phyloP scores from a whole-genome alignment of 805 yeast genomes.

The Suhomyces sp. region DNA sequence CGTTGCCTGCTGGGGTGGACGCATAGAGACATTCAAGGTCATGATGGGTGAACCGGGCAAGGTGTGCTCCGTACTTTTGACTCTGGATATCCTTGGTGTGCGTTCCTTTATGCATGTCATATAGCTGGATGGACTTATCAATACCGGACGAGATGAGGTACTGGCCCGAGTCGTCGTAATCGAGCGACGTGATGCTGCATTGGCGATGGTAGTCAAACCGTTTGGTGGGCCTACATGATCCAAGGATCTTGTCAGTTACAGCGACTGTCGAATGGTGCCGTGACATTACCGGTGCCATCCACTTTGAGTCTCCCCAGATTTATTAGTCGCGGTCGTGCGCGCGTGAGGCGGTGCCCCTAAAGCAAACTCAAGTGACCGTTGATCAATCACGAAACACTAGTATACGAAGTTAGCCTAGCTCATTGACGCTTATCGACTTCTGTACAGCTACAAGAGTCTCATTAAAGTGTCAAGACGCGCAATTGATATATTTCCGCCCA shows the following conservation, averaged over 20 bases:
- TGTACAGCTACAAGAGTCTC: neutral
- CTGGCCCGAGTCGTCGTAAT: slow-evolving; percentile 82
- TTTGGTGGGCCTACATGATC: slow-evolving; percentile 41
- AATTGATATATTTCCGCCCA: neutral
- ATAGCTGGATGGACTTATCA: slow-evolving; percentile 80
- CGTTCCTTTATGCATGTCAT: slow-evolving; percentile 68
- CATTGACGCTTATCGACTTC: neutral
- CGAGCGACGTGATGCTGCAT: slow-evolving; percentile 64
- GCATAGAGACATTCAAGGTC: slow-evolving; percentile 74
- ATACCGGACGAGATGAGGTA: slow-evolving; percentile 71
- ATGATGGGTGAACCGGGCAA: slow-evolving; percentile 79
- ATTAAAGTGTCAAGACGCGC: neutral
- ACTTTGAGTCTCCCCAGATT: neutral
- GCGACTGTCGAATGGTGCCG: slow-evolving; percentile 23
- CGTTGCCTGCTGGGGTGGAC: slow-evolving; percentile 52
- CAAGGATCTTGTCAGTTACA: slow-evolving; percentile 25
- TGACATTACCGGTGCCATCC: neutral
- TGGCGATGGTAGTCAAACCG: slow-evolving; percentile 48
- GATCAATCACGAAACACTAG: neutral
- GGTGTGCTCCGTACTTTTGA: slow-evolving; percentile 88
- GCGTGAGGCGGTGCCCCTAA: slow-evolving; percentile 1
- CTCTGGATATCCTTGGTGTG: slow-evolving; percentile 68
- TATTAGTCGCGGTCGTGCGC: neutral
- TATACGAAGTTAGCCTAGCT: neutral
- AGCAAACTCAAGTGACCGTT: slow-evolving; percentile 1